A percentile compares a stretch with the other conserved stretches of the same genome.
phyloP scores from a whole-genome alignment of 345 rosid species.

The Eucalyptus marginata region DNA sequence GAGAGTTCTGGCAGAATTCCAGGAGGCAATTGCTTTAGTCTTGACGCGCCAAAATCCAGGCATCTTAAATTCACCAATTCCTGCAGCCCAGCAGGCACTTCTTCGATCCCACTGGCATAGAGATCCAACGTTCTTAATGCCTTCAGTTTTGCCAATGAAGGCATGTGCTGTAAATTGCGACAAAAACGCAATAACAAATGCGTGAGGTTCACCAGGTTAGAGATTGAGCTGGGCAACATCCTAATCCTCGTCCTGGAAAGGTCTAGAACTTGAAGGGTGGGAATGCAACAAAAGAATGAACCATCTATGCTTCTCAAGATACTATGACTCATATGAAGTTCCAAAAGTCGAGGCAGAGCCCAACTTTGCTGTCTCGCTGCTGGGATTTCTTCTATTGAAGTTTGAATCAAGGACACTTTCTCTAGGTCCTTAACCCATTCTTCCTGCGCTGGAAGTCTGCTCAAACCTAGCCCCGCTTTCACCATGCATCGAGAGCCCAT shows the following conservation, averaged over 20 bases:
- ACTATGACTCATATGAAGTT: too few relatives aligned
- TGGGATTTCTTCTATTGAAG: too few relatives aligned
- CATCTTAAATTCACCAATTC: background rate
- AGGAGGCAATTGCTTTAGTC: background rate
- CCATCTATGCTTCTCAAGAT: too few relatives aligned
- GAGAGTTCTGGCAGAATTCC: background rate
- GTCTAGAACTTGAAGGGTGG: background rate
- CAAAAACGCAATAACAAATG: background rate
- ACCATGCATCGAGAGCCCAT: too few relatives aligned
- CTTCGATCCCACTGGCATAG: background rate
- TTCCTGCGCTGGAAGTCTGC: too few relatives aligned
- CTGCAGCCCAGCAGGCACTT: constrained; percentile 1
- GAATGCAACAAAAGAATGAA: background rate
- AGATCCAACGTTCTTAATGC: constrained; percentile 5
- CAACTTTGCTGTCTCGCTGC: too few relatives aligned
- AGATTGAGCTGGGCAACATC: background rate
- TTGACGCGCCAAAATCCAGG: background rate
- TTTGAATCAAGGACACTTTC: fast-evolving
- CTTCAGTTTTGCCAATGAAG: background rate
- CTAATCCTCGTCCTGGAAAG: background rate
- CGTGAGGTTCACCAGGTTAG: background rate
- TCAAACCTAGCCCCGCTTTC: too few relatives aligned
- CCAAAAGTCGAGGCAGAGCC: too few relatives aligned
- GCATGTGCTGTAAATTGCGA: background rate
- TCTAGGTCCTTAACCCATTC: too few relatives aligned